phyloP scores from a whole-genome alignment of 208 protist genomes.

The Lotmaria passim region DNA sequence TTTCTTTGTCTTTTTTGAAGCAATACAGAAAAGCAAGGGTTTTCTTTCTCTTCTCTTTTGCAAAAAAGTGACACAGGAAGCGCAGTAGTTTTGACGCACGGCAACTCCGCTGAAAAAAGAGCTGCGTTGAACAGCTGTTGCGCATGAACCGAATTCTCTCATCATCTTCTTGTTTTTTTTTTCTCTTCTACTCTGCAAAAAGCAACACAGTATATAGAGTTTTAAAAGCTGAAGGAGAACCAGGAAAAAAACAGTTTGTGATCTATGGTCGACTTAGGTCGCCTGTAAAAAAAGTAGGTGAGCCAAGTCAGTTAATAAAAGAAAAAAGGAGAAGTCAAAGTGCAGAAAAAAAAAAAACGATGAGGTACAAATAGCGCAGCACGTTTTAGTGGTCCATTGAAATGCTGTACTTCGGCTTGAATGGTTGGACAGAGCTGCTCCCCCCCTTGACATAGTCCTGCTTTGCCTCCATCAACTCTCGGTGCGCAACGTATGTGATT shows the following conservation, averaged over 20 bases:
- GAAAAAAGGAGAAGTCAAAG: not conserved
- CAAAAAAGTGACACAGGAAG: no score
- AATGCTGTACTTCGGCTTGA: constrained; percentile 62
- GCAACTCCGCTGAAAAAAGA: no score
- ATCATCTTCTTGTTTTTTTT: no score
- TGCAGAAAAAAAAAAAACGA: not conserved
- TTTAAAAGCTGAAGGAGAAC: not conserved
- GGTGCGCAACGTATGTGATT: constrained; percentile 70
- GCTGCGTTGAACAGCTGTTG: no score
- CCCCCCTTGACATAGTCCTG: constrained; percentile 46
- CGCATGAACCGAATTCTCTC: no score
- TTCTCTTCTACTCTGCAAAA: not conserved
- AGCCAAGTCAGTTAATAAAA: not conserved
- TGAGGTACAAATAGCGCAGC: not conserved
- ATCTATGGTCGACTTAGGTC: not conserved
- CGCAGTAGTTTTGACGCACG: no score
- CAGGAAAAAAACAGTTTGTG: not conserved
- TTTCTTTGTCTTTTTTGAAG: no score
- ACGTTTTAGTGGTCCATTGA: constrained; percentile 14
- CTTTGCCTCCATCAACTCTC: constrained; percentile 84
- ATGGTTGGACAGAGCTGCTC: constrained; percentile 18
- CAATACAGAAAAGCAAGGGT: no score
- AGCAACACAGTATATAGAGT: not conserved
- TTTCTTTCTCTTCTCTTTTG: no score
- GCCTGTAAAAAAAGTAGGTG: not conserved